Conservation (phyloP, 2,329 filamentous ascomycete genomes). For the Cladosporium cucumerinum region DNA sequence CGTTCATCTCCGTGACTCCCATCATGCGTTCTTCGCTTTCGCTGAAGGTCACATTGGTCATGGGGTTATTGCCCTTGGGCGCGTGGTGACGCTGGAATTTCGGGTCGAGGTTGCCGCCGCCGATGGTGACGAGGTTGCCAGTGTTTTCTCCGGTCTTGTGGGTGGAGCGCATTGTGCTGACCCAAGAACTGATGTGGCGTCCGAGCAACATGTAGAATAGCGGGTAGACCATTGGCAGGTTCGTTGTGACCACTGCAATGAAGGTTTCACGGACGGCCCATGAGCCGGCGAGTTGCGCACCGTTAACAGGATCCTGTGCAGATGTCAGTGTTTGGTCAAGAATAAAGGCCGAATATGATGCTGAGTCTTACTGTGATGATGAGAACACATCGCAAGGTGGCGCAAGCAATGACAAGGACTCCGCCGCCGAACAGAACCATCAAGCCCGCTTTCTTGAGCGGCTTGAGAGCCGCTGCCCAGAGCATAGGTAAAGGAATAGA, state of each 20-base stretch:
- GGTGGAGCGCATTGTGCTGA: conserved; percentile 7
- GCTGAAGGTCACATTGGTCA: conserved; percentile 15
- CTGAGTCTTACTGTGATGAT: conserved; percentile 5
- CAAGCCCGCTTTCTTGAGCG: conserved; percentile 7
- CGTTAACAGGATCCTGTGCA: conserved; percentile 5
- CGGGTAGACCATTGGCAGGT: conserved; percentile 13
- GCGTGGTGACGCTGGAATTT: not conserved
- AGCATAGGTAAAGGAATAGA: conserved; percentile 13
- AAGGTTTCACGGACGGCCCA: conserved; percentile 14
- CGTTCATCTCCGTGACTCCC: conserved; percentile 5
- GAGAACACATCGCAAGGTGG: conserved; percentile 6
- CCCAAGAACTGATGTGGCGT: not conserved
- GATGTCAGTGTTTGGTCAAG: not conserved
- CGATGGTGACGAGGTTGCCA: not conserved
- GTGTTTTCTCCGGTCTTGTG: not conserved
- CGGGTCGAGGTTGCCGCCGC: not conserved
- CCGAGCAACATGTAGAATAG: not conserved
- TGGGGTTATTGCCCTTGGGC: not conserved
- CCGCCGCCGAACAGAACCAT: conserved; percentile 13
- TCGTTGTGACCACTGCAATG: conserved; percentile 8
- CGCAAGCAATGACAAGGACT: conserved; percentile 8
- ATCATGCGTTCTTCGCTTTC: conserved; percentile 15
- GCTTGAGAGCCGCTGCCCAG: not conserved
- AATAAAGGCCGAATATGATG: not conserved
- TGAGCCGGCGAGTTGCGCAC: conserved; percentile 5